Evolutionary conservation across 2,329 filamentous ascomycete genomes (phyloP).

Genomic region (Aureobasidium leucospermi): DNA sequence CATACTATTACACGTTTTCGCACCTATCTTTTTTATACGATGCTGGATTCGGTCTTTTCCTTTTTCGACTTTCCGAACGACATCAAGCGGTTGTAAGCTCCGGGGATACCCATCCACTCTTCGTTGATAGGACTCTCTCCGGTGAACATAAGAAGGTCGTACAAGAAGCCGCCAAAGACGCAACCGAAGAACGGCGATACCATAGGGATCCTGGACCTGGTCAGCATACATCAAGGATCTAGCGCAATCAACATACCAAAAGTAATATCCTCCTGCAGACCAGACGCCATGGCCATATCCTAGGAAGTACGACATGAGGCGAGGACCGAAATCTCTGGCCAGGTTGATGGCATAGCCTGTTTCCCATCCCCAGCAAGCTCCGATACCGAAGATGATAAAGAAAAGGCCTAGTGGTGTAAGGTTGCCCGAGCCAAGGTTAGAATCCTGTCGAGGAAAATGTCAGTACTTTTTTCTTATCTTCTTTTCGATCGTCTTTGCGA

Average conservation of each 20-base stretch:
- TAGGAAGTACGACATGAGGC: slow-evolving; percentile 58
- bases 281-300: slow-evolving; percentile 64
- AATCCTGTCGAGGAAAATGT: slow-evolving; percentile 22
- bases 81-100: slow-evolving; percentile 15
- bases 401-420: slow-evolving; percentile 56
- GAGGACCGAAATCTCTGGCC: slow-evolving; percentile 63
- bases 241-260: slow-evolving; percentile 50
- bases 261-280: slow-evolving; percentile 62
- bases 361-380: slow-evolving; percentile 52
- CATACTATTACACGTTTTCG: neutral
- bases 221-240: slow-evolving; percentile 16
- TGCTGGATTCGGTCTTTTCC: slow-evolving; percentile 2
- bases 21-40: neutral
- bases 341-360: slow-evolving; percentile 61
- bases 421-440: slow-evolving; percentile 50
- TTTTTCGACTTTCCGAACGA: slow-evolving; percentile 4
- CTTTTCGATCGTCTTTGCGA: neutral
- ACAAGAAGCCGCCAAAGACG: slow-evolving; percentile 54
- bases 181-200: slow-evolving; percentile 62
- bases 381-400: slow-evolving; percentile 67
- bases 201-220: slow-evolving; percentile 54
- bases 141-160: slow-evolving; percentile 62
- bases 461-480: neutral
- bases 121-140: slow-evolving; percentile 65
- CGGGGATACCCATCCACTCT: slow-evolving; percentile 49